A percentile compares a stretch with the other conserved stretches of the same genome.
phyloP scores from a whole-genome alignment of 352 stramenopile species.

The Globisporangium abappressorium region DNA sequence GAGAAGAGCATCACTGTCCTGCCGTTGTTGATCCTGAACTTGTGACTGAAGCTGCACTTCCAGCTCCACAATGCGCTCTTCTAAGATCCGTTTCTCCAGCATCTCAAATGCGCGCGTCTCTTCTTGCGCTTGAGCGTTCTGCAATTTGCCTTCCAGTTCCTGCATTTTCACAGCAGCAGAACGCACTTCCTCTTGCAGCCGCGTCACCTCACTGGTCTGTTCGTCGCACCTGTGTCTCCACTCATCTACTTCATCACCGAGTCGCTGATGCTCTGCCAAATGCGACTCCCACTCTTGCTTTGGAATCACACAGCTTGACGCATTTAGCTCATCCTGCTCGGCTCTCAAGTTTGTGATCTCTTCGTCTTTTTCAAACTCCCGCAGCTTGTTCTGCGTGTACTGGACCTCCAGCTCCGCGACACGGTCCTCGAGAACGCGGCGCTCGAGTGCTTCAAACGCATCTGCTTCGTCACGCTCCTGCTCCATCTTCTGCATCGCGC shows the following conservation, averaged over 20 bases:
- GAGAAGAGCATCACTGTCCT: neutral
- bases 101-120: conserved; percentile 22
- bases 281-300: conserved; percentile 26
- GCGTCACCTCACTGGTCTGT: conserved; percentile 12
- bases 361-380: conserved; percentile 42
- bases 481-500: conserved; percentile 18
- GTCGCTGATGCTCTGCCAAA: conserved; percentile 21
- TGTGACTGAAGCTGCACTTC: conserved; percentile 24
- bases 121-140: conserved; percentile 20
- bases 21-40: conserved; percentile 14
- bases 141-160: conserved; percentile 25
- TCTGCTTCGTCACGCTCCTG: conserved; percentile 26
- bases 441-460: conserved; percentile 47
- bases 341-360: conserved; percentile 32
- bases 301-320: conserved; percentile 21
- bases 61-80: conserved; percentile 29
- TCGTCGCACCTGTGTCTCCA: conserved; percentile 20
- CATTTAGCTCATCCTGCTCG: conserved; percentile 26
- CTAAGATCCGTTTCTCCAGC: conserved; percentile 19
- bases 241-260: conserved; percentile 20
- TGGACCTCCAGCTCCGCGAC: conserved; percentile 52
- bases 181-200: conserved; percentile 29
- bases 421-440: conserved; percentile 44
- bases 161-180: conserved; percentile 25
- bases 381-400: conserved; percentile 33